Conservation (phyloP, 768 basidiomycete species). For the Hypholoma sublateritium region DNA sequence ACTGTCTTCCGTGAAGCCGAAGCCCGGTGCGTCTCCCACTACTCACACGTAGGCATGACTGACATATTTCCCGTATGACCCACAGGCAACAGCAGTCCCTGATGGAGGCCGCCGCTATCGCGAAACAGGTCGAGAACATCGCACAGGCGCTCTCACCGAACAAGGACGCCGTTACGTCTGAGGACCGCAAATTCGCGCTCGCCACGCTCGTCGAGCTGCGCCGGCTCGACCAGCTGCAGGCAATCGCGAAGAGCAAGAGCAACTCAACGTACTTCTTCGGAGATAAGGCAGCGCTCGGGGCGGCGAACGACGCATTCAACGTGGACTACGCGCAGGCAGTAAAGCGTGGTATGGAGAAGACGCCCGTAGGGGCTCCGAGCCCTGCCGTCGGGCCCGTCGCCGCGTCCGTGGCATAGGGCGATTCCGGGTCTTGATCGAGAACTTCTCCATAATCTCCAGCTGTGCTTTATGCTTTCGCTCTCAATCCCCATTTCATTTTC, state of each 20-base stretch:
- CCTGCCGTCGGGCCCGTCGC: too few relatives aligned
- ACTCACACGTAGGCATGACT: neutral
- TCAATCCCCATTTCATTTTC: too few relatives aligned
- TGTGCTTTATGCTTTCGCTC: too few relatives aligned
- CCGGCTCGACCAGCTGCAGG: slow-evolving; percentile 51
- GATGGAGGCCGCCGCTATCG: slow-evolving; percentile 47
- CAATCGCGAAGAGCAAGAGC: slow-evolving; percentile 47
- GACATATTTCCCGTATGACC: neutral
- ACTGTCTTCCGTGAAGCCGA: slow-evolving; percentile 52
- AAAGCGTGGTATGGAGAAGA: slow-evolving; percentile 28
- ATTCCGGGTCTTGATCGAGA: too few relatives aligned
- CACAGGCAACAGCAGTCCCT: slow-evolving; percentile 39
- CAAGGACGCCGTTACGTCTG: slow-evolving; percentile 27
- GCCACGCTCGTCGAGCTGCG: slow-evolving; percentile 44
- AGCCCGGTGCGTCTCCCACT: slow-evolving; percentile 31
- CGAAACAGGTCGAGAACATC: slow-evolving; percentile 46
- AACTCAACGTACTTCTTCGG: slow-evolving; percentile 63
- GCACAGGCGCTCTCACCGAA: slow-evolving; percentile 37
- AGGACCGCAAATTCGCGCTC: slow-evolving; percentile 39
- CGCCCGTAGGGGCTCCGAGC: too few relatives aligned
- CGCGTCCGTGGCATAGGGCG: too few relatives aligned
- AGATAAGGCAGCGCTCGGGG: slow-evolving; percentile 36
- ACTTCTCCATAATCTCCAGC: too few relatives aligned
- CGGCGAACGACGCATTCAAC: slow-evolving; percentile 39
- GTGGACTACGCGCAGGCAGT: slow-evolving; percentile 49